Conservation (phyloP, 164 flowering plant species). For the Liriodendron chinense region DNA sequence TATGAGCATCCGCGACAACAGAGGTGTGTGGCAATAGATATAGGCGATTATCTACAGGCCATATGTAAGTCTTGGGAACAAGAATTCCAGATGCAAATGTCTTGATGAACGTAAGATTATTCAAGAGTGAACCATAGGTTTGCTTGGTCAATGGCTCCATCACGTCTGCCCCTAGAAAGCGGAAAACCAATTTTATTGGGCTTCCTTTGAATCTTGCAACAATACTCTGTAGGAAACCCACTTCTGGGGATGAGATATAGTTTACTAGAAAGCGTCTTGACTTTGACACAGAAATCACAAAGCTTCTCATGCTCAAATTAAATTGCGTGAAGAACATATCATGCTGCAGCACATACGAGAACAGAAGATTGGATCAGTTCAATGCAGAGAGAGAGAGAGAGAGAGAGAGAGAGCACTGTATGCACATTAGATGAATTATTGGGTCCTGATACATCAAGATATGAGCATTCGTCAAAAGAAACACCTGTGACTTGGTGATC, state of each 20-base stretch:
- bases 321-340: conserved; percentile 58
- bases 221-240: conserved; percentile 52
- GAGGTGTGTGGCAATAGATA: conserved; percentile 62
- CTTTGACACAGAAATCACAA: conserved; percentile 44
- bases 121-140: conserved; percentile 65
- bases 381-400: neutral
- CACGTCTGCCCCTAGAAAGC: conserved; percentile 41
- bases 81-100: conserved; percentile 87
- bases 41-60: conserved; percentile 46
- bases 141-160: conserved; percentile 74
- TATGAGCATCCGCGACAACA: conserved; percentile 81
- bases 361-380: neutral
- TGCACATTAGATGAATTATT: too few species aligned
- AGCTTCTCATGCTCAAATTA: conserved; percentile 72
- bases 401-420: too few species aligned
- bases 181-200: conserved; percentile 63
- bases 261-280: conserved; percentile 32
- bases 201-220: conserved; percentile 29
- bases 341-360: conserved; percentile 44
- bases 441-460: too few species aligned
- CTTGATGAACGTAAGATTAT: conserved; percentile 73
- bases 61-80: conserved; percentile 79
- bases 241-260: conserved; percentile 79
- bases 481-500: too few species aligned
- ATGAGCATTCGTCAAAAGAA: too few species aligned